Evolutionary conservation across 441 rosid genomes (phyloP).

Genomic region (Jatropha podagrica): DNA sequence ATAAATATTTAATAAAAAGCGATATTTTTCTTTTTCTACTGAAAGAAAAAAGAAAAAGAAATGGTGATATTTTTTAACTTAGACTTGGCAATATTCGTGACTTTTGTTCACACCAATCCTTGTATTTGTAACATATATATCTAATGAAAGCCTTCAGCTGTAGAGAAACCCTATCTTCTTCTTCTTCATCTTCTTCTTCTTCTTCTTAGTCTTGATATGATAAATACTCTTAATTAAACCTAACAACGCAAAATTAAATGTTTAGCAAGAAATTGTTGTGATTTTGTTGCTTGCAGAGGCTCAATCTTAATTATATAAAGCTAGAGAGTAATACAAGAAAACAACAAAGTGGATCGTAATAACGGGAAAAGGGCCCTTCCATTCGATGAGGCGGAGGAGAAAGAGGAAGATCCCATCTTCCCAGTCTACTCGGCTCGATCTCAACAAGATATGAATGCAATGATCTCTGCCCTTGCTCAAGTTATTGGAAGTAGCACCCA

Average conservation of each 20-base stretch:
- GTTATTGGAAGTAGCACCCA: slow-evolving; percentile 54
- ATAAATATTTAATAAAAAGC: too few species aligned
- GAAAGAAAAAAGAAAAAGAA: background rate
- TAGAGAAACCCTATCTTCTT: background rate
- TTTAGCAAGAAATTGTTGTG: background rate
- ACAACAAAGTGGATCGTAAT: slow-evolving; percentile 45
- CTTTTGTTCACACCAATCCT: background rate
- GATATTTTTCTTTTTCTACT: too few species aligned
- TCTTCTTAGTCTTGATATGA: background rate
- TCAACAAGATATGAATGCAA: slow-evolving; percentile 58
- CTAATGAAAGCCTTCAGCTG: background rate
- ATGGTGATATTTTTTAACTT: background rate
- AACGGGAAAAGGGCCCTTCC: slow-evolving; percentile 57
- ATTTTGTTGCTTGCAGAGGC: background rate
- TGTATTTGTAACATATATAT: background rate
- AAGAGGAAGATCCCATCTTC: slow-evolving; percentile 41
- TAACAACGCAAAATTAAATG: background rate
- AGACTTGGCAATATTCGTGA: background rate
- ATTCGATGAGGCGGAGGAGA: slow-evolving; percentile 45
- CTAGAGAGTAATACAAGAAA: background rate
- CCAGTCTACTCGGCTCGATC: slow-evolving; percentile 67
- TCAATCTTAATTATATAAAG: background rate
- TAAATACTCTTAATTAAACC: background rate
- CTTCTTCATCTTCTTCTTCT: background rate
- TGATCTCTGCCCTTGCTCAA: slow-evolving; percentile 78